These are phyloP conservation scores for Dendrocalamus latiflorus DNA, from an alignment of 202 grass and related monocot species.

Conservation along the genomic window DNA sequence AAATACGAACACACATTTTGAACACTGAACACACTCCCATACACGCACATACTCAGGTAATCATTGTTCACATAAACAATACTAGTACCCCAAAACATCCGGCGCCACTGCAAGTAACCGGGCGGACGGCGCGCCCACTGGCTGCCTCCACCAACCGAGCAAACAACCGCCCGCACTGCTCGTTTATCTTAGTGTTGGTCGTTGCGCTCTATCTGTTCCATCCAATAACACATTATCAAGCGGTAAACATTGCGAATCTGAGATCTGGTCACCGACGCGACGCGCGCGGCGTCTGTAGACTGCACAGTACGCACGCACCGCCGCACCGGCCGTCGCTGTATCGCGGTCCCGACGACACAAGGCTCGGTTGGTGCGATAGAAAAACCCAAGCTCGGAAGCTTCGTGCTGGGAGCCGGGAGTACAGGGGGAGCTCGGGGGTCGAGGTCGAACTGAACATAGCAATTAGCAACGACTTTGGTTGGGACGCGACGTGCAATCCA, in stretches of 20 bases:
- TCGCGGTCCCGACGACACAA: neutral
- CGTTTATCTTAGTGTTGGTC: too few species aligned
- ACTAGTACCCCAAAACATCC: too few species aligned
- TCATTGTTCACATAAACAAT: too few species aligned
- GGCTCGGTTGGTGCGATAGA: neutral
- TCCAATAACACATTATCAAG: neutral
- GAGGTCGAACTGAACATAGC: slow-evolving; percentile 9
- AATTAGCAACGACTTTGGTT: slow-evolving; percentile 29
- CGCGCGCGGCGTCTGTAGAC: neutral
- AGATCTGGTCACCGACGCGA: neutral
- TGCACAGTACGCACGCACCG: neutral
- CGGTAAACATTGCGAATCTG: neutral
- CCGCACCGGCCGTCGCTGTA: neutral
- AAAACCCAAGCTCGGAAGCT: slow-evolving; percentile 12
- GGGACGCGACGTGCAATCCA: neutral
- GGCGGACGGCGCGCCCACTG: too few species aligned
- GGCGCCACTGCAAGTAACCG: too few species aligned
- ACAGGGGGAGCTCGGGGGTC: neutral
- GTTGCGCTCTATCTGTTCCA: too few species aligned
- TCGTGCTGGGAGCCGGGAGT: slow-evolving; percentile 14
- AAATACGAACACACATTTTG: too few species aligned
- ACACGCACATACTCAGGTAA: too few species aligned
- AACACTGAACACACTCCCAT: too few species aligned
- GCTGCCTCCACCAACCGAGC: too few species aligned
- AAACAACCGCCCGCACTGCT: too few species aligned